Evolutionary conservation across 352 stramenopile species (phyloP).

Genomic region (Globisporangium carolinianum): DNA sequence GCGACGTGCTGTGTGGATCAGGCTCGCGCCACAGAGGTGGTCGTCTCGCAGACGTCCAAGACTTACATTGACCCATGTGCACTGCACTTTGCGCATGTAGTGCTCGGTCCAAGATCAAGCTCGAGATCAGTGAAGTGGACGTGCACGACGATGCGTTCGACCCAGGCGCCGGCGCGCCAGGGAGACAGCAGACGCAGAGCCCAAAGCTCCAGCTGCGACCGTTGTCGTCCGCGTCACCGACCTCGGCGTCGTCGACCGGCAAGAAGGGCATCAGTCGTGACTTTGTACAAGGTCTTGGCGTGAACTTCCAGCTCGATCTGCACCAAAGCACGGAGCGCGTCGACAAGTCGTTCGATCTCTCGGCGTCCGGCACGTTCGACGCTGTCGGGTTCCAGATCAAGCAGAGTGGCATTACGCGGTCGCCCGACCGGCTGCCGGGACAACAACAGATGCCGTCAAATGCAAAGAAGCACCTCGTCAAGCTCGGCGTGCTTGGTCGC

Average conservation of each 20-base stretch:
- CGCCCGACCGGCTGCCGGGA: conserved; percentile 31
- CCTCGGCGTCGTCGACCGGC: conserved; percentile 24
- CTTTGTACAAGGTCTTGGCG: conserved; percentile 56
- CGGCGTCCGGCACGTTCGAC: conserved; percentile 76
- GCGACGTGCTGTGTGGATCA: not conserved
- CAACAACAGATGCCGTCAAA: conserved; percentile 37
- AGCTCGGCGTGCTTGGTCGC: conserved; percentile 70
- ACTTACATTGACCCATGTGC: too few species aligned
- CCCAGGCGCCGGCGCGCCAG: conserved; percentile 9
- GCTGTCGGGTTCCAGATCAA: conserved; percentile 80
- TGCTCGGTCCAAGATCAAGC: conserved; percentile 58
- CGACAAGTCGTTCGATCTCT: conserved; percentile 76
- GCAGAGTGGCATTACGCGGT: conserved; percentile 68
- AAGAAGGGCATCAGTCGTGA: conserved; percentile 70
- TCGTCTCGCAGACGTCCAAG: too few species aligned
- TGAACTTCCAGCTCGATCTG: conserved; percentile 69
- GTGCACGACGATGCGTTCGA: conserved; percentile 20
- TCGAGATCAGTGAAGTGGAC: conserved; percentile 56
- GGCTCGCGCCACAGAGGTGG: too few species aligned
- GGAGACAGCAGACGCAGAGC: conserved; percentile 33
- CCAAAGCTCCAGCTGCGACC: conserved; percentile 31
- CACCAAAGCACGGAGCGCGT: conserved; percentile 50
- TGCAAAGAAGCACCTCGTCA: conserved; percentile 77
- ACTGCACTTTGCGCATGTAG: conserved; percentile 5
- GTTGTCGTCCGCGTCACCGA: conserved; percentile 30